phyloP scores from a whole-genome alignment of 2,329 filamentous ascomycete species.

The Colletotrichum camelliae region DNA sequence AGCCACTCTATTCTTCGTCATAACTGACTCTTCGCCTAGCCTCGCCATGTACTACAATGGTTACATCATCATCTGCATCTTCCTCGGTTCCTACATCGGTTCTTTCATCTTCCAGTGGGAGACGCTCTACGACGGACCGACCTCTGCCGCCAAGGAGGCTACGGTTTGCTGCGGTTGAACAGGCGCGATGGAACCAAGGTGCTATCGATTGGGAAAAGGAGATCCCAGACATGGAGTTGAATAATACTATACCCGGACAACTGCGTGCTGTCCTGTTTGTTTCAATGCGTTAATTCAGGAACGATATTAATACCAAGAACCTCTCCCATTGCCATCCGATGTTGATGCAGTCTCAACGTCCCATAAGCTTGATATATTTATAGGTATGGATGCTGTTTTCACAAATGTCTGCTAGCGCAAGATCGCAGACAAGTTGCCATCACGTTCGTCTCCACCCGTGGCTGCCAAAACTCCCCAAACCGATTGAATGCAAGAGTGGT shows the following conservation, averaged over 20 bases:
- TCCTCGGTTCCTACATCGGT: constrained; percentile 77
- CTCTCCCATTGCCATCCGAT: not conserved
- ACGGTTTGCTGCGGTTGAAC: constrained; percentile 46
- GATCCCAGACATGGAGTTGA: not conserved
- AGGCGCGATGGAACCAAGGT: not conserved
- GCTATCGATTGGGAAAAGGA: not conserved
- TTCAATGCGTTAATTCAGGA: not conserved
- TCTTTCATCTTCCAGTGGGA: constrained; percentile 79
- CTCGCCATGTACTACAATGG: constrained; percentile 69
- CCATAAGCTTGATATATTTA: not conserved
- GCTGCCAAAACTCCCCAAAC: too few species aligned
- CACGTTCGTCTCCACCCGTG: too few species aligned
- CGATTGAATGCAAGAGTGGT: too few species aligned
- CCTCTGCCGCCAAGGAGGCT: constrained; percentile 40
- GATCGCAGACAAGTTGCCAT: too few species aligned
- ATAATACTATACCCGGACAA: not conserved
- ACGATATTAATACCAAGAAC: not conserved
- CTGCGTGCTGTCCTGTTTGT: not conserved
- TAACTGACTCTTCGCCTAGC: constrained; percentile 24
- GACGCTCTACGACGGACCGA: constrained; percentile 38
- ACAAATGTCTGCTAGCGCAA: too few species aligned
- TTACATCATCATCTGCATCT: constrained; percentile 82
- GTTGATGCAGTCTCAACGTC: not conserved
- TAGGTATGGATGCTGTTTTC: too few species aligned
- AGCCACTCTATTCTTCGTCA: accelerated